Conservation (phyloP, 2,329 filamentous ascomycete genomes). For the Leptographium procerum region DNA sequence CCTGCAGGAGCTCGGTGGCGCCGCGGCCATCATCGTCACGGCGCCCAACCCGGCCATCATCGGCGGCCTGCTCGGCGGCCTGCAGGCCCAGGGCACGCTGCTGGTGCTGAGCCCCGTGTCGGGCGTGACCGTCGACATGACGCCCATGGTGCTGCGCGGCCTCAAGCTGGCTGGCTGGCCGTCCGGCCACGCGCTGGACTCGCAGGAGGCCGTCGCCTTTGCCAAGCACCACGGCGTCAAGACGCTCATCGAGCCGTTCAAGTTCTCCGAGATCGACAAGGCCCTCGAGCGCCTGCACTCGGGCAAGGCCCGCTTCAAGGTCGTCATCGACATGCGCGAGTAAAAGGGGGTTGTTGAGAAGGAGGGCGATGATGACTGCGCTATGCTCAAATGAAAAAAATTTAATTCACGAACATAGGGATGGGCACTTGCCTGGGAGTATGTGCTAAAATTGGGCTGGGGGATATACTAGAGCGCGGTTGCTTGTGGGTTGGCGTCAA, state of each 20-base stretch:
- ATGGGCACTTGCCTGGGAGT: no score
- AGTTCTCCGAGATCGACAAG: constrained; percentile 37
- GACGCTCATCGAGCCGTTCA: constrained; percentile 55
- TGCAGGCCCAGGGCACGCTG: constrained; percentile 44
- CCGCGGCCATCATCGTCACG: constrained; percentile 49
- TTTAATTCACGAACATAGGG: not conserved
- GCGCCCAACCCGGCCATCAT: constrained; percentile 49
- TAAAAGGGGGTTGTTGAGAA: not conserved
- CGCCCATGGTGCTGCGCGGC: constrained; percentile 34
- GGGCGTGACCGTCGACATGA: constrained; percentile 30
- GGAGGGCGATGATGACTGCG: not conserved
- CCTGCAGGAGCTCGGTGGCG: constrained; percentile 44
- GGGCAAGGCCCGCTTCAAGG: constrained; percentile 11
- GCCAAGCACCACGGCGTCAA: constrained; percentile 48
- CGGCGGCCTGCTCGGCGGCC: constrained; percentile 37
- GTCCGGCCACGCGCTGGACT: constrained; percentile 50
- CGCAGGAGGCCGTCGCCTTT: constrained; percentile 56
- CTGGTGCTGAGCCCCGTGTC: constrained; percentile 45
- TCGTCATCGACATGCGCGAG: constrained; percentile 12
- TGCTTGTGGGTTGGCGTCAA: no score
- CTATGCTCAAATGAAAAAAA: not conserved
- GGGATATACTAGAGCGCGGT: no score
- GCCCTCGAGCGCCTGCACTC: constrained; percentile 22
- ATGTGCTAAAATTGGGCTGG: no score
- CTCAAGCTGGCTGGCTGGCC: constrained; percentile 53